These are phyloP conservation scores for Lepidium campestre DNA, from an alignment of 441 rosid genomes.

Conservation along the genomic window DNA sequence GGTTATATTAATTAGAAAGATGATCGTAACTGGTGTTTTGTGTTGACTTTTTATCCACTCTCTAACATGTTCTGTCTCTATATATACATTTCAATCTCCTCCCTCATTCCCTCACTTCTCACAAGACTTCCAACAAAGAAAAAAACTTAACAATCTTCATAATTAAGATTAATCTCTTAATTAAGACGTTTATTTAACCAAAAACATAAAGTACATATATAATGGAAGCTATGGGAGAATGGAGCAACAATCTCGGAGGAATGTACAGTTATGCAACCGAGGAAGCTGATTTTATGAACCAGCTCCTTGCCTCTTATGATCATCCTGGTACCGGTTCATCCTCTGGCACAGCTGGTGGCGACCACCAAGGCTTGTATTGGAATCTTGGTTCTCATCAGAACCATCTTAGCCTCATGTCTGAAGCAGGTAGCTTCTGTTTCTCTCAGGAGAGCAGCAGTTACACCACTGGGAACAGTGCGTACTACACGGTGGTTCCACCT, in stretches of 20 bases:
- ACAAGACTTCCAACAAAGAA: conserved; percentile 10
- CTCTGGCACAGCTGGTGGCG: conserved; percentile 24
- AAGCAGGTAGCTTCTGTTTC: conserved; percentile 22
- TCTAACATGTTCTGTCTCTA: conserved; percentile 20
- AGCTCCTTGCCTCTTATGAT: conserved; percentile 43
- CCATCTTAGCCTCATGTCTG: conserved; percentile 16
- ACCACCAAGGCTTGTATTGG: conserved; percentile 15
- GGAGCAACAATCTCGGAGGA: conserved; percentile 52
- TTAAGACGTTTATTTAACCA: neutral
- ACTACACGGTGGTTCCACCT: conserved; percentile 21
- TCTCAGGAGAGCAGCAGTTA: conserved; percentile 36
- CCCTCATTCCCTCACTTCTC: conserved; percentile 11
- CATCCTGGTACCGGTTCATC: conserved; percentile 25
- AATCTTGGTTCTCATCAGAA: conserved; percentile 15
- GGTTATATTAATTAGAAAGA: conserved; percentile 5
- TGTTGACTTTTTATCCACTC: conserved; percentile 19
- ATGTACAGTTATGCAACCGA: conserved; percentile 34
- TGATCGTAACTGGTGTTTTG: conserved; percentile 5
- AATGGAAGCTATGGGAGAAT: conserved; percentile 71
- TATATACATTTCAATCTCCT: conserved; percentile 5
- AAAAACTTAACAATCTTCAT: neutral
- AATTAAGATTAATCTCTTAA: conserved; percentile 6
- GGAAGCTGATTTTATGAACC: conserved; percentile 80
- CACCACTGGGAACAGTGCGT: conserved; percentile 21
- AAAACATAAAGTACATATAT: no score